phyloP scores from a whole-genome alignment of 2,329 filamentous ascomycete species.

The Catunica adiposa region DNA sequence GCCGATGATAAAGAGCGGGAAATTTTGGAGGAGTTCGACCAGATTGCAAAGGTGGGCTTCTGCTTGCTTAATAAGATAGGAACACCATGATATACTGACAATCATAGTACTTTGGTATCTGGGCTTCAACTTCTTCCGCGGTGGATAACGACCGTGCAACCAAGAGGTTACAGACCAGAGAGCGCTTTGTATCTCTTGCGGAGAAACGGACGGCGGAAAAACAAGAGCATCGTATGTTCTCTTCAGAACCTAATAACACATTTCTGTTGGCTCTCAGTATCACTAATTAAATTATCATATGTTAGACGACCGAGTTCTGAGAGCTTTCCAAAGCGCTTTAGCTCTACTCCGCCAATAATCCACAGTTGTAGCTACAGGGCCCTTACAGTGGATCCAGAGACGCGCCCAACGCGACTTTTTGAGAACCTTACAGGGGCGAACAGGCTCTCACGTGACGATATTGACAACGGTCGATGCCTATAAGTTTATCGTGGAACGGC shows the following conservation, averaged over 20 bases:
- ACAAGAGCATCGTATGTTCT: slow-evolving; percentile 59
- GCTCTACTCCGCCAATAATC: slow-evolving; percentile 28
- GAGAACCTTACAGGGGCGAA: background rate
- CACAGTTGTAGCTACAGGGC: background rate
- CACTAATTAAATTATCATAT: background rate
- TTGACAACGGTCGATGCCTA: background rate
- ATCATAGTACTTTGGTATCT: slow-evolving; percentile 57
- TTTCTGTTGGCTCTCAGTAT: slow-evolving; percentile 22
- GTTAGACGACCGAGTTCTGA: slow-evolving; percentile 34
- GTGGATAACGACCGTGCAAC: slow-evolving; percentile 63
- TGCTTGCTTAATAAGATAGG: background rate
- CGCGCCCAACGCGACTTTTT: background rate
- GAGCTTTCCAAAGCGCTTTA: slow-evolving; percentile 45
- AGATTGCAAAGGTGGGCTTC: slow-evolving; percentile 43
- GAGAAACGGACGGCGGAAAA: slow-evolving; percentile 57
- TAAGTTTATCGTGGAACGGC: background rate
- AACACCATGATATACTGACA: background rate
- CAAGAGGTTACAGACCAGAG: slow-evolving; percentile 67
- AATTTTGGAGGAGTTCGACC: slow-evolving; percentile 49
- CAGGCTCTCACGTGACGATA: background rate
- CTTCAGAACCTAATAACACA: background rate
- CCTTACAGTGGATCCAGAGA: background rate
- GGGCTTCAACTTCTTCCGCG: slow-evolving; percentile 55
- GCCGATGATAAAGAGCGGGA: slow-evolving; percentile 47
- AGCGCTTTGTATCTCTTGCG: slow-evolving; percentile 56